Evolutionary conservation across 192 early-diverging fungal species (phyloP), one percentile per base, ranked within the genome.

Genomic region (Allomyces macrogynus): DNA sequence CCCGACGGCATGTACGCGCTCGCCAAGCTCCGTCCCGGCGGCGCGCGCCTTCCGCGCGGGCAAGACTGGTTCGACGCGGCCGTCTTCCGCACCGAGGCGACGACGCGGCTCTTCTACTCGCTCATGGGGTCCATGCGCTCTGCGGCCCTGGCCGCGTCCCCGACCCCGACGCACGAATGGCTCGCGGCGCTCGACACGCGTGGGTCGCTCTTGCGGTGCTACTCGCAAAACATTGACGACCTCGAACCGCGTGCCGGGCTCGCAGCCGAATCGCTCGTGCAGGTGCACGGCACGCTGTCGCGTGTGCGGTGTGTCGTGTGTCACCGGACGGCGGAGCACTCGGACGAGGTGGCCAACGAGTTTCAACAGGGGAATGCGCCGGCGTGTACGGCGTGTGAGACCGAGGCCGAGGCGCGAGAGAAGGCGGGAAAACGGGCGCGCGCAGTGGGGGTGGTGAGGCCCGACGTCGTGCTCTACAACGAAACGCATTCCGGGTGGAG

Each of bases 211-310:
- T 66, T 92, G 24, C 75, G 95, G 8, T 92, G 89, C 72, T 98
- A 98, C 64, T 95, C 95, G 12, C 95, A 94, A 75, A 98, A 98
- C 73, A 96, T 96, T 66, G 95, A 98, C 68, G 85, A 87, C 68
- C 76, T 98, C 14, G 93, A 98, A 69, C 80, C 82, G 62, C 78
- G 81, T 14, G 75, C 89, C 3, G 83, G 85, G 18, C 67, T 90
- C 67, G 49, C 32, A 7, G 32, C 32, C 32, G 32, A 40, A 2
- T 40, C 76, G 18, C 87, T 94, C 0, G 89, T 98, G 18, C 93
- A 92, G 76, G 80, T 98, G 22, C 95, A 98, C 72, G 95, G 95
- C 7, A 83, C 87, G 62, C 75, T 98, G 64, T 80, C 88, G 64
- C 84, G 79, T 43, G 82, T 96, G 4, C 79, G 90, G 65, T 98